Evolutionary conservation across 805 yeast species (phyloP), one percentile per base, ranked within the genome.

Genomic region (Groenewaldozyma salmanticensis): DNA sequence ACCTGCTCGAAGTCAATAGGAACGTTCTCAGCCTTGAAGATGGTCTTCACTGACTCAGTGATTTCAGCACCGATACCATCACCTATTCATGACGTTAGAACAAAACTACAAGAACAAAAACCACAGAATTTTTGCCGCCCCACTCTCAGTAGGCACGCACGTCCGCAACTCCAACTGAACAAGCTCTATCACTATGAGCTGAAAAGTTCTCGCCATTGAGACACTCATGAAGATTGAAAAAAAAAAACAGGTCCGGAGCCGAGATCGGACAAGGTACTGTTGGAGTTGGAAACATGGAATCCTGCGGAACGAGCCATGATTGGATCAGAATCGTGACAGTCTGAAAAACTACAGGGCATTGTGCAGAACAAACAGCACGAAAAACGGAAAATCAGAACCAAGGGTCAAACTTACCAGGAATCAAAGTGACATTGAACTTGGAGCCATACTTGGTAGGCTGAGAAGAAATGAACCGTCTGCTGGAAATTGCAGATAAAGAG

Each of bases 51-150:
- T 20, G 96, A 82, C 64, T 83, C 90, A 45, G 97, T 81, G 61
- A 88, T 84, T 70, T 88, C 96, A 60, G 80, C 81, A 65, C 98
- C 98, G 52, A 88, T 82, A 75, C 97, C 97, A 62, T 90, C 98
- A 67, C 98, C 96, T 55, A 22, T 24, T 24, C 29, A 7, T 13
- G 29, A 24, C 11, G 13, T 9, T 24, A 7, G 29, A 13, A 24
- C 29, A 24, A 9, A 13, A 13, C 7, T 24, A 24, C 7, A 7
- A 13, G 29, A 24, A 24, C 11, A 24, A 24, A 9, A 24, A 7
- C 29, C 29, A 24, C 29, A 24, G 13, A 24, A 9, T 24, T 24
- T 24, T 24, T 24, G 7, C 29, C 29, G 29, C 7, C 29, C 29
- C 7, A 9, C 13, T 24, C 29, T 7, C n/a, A n/a, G n/a, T n/a